Conservation (phyloP, 2,329 filamentous ascomycete genomes). For the Zymoseptoria crescenta region DNA sequence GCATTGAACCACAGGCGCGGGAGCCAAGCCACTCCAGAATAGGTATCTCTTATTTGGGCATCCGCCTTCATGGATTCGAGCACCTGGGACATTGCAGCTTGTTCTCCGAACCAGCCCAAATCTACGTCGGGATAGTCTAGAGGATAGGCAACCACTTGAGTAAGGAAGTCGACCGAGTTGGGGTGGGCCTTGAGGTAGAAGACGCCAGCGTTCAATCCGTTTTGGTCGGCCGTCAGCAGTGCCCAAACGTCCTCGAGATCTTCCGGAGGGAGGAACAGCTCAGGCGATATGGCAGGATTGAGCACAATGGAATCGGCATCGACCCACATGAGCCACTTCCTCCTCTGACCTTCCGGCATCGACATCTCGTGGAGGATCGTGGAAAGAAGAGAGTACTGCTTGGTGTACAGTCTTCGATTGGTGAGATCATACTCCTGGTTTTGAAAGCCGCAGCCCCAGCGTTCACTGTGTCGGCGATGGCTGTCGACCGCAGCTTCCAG, state of each 20-base stretch:
- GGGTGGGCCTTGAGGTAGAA: constrained; percentile 27
- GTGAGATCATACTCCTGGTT: constrained; percentile 6
- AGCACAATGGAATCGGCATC: constrained; percentile 25
- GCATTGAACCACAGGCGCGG: constrained; percentile 23
- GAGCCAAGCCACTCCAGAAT: background rate
- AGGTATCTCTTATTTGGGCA: background rate
- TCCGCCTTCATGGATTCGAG: constrained; percentile 10
- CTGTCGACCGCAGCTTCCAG: constrained; percentile 2
- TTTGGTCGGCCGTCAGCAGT: constrained; percentile 22
- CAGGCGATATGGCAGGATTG: constrained; percentile 25
- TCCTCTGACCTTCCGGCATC: constrained; percentile 18
- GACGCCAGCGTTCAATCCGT: constrained; percentile 24
- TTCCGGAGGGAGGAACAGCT: constrained; percentile 27
- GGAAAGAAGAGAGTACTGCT: constrained; percentile 9
- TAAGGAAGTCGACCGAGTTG: constrained; percentile 19
- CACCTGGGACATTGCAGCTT: constrained; percentile 5
- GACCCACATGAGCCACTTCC: constrained; percentile 28
- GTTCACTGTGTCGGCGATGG: constrained; percentile 5
- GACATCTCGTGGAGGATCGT: constrained; percentile 23
- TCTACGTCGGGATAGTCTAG: constrained; percentile 14
- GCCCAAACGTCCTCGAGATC: constrained; percentile 20
- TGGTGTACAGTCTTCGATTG: constrained; percentile 9
- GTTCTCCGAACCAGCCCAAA: background rate
- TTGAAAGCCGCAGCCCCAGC: constrained; percentile 5
- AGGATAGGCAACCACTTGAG: constrained; percentile 10